Conservation (phyloP, 2,329 filamentous ascomycete species). For the Aspergillus sp. region DNA sequence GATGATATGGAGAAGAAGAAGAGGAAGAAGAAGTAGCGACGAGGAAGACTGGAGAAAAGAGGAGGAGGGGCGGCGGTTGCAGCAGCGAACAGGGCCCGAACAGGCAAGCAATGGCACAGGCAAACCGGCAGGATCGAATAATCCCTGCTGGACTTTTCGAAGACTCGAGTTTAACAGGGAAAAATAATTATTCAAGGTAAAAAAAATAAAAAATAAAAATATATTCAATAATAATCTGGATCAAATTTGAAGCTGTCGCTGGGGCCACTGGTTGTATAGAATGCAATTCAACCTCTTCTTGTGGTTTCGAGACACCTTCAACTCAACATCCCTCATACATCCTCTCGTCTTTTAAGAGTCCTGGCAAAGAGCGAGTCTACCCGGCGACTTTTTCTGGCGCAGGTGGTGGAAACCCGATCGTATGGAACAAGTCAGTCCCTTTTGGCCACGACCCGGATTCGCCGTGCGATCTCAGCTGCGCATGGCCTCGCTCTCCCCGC, state of each 20-base stretch:
- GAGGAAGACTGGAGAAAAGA: conserved; percentile 22
- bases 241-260: neutral
- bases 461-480: conserved; percentile 31
- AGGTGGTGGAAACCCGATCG: conserved; percentile 29
- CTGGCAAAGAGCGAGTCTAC: conserved; percentile 5
- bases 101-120: conserved; percentile 23
- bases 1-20: conserved; percentile 16
- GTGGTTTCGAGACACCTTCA: neutral
- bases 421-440: conserved; percentile 26
- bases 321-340: conserved; percentile 7
- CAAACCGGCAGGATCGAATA: conserved; percentile 10
- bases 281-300: neutral
- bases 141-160: neutral
- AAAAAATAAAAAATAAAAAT: conserved; percentile 4
- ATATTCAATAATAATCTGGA: neutral
- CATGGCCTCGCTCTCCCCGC: conserved; percentile 10
- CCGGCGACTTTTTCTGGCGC: conserved; percentile 26
- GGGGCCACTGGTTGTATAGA: neutral
- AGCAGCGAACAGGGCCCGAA: conserved; percentile 26
- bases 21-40: conserved; percentile 22
- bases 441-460: conserved; percentile 26
- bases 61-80: conserved; percentile 27
- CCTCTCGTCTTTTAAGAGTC: conserved; percentile 5
- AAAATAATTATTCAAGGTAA: neutral
- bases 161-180: neutral